phyloP scores from a whole-genome alignment of 495 filamentous ascomycete genomes.

The Aspergillus sclerotioniger region DNA sequence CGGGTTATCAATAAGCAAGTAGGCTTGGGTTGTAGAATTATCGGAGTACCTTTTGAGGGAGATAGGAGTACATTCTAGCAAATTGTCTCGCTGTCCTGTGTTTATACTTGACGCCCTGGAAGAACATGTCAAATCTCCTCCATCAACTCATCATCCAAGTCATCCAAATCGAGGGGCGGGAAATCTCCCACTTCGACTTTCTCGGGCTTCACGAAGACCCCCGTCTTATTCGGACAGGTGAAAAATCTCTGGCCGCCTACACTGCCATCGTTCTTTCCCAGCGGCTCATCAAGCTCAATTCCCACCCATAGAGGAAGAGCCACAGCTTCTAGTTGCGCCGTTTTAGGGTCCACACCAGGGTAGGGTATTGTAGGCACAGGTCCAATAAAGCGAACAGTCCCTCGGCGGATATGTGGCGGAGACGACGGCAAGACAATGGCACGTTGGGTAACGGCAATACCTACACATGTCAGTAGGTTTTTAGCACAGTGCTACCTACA shows the following conservation, averaged over 20 bases:
- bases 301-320: conserved; percentile 75
- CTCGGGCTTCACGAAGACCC: conserved; percentile 87
- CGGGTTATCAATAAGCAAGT: no score
- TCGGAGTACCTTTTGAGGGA: not conserved
- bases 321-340: conserved; percentile 24
- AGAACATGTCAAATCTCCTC: conserved; percentile 69
- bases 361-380: conserved; percentile 77
- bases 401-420: conserved; percentile 65
- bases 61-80: not conserved
- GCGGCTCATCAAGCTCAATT: conserved; percentile 79
- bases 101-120: not conserved
- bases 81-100: not conserved
- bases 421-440: conserved; percentile 45
- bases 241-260: conserved; percentile 78
- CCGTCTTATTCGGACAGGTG: conserved; percentile 64
- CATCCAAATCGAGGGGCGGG: conserved; percentile 55
- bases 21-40: not conserved
- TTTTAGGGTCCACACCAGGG: conserved; percentile 32
- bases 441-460: conserved; percentile 32
- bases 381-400: conserved; percentile 81
- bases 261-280: conserved; percentile 87
- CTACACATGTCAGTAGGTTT: conserved; percentile 21
- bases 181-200: conserved; percentile 87
- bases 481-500: not conserved
- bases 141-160: conserved; percentile 78